phyloP scores from a whole-genome alignment of 2,329 filamentous ascomycete species.

The Diaporthe vexans region DNA sequence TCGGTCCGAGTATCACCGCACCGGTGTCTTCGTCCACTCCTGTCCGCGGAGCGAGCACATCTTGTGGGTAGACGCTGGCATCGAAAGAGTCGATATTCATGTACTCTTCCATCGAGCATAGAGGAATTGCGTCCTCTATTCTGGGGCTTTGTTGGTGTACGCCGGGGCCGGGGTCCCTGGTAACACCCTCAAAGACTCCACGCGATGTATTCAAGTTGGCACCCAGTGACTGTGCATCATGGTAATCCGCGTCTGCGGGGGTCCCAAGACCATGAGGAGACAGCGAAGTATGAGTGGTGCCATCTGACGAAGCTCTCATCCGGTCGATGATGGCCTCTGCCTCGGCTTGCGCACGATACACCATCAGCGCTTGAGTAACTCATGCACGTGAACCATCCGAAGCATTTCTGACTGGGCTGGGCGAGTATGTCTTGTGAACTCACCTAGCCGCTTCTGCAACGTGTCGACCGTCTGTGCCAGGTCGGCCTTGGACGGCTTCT shows the following conservation, averaged over 20 bases:
- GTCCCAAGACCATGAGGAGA: too few species aligned
- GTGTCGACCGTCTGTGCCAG: background rate
- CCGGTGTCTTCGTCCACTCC: background rate
- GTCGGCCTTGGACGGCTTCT: conserved; percentile 11
- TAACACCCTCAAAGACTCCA: too few species aligned
- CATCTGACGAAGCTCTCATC: background rate
- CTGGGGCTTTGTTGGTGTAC: background rate
- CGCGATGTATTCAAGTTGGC: background rate
- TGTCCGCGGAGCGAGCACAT: background rate
- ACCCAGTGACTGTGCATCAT: accelerated
- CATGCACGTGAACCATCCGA: accelerated
- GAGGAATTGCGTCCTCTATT: background rate
- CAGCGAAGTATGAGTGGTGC: background rate
- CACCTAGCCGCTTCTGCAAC: conserved; percentile 4
- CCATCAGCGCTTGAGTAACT: background rate
- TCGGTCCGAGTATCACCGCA: background rate
- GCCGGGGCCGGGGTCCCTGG: too few species aligned
- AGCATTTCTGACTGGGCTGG: too few species aligned
- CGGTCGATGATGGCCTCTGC: background rate
- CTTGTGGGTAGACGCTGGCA: background rate
- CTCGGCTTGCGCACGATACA: background rate
- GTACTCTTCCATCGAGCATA: background rate
- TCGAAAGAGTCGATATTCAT: background rate
- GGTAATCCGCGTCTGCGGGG: too few species aligned
- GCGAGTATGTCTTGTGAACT: background rate